A percentile compares a stretch with the other conserved stretches of the same genome.
These are phyloP conservation scores for Yarrowia sp. DNA, from an alignment of 805 yeast genomes.

Conservation along the genomic window DNA sequence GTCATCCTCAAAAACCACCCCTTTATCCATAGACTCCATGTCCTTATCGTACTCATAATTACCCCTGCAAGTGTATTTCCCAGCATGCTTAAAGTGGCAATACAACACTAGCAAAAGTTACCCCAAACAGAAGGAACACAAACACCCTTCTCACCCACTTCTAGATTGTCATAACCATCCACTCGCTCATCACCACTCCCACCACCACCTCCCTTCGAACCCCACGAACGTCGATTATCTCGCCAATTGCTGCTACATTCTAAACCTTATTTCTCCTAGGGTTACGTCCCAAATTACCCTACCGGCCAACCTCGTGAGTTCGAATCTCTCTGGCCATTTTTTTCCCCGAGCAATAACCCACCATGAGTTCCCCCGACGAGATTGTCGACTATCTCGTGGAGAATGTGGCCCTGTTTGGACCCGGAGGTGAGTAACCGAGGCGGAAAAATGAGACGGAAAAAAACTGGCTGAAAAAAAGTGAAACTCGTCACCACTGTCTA, in stretches of 20 bases:
- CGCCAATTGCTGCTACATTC: not conserved
- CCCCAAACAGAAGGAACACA: too few relatives aligned
- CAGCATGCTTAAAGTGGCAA: too few relatives aligned
- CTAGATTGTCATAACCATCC: too few relatives aligned
- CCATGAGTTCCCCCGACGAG: constrained; percentile 46
- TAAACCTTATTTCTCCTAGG: not conserved
- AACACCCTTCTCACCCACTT: too few relatives aligned
- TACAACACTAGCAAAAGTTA: too few relatives aligned
- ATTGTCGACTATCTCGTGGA: constrained; percentile 47
- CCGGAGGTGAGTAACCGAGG: constrained; percentile 44
- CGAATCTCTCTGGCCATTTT: constrained; percentile 24
- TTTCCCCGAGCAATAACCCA: constrained; percentile 9
- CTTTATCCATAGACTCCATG: too few relatives aligned
- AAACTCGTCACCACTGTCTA: not conserved
- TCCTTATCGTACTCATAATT: too few relatives aligned
- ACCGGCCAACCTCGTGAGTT: constrained; percentile 36
- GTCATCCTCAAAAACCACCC: too few relatives aligned
- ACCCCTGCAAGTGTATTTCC: too few relatives aligned
- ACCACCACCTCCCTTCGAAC: not conserved
- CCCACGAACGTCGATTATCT: not conserved
- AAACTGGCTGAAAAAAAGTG: not conserved
- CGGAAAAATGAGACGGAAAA: not conserved
- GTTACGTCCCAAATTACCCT: constrained; percentile 35
- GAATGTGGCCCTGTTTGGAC: constrained; percentile 48
- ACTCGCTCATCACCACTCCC: not conserved